Base-by-base conservation (phyloP, 2,329 filamentous ascomycete species). In the Alternaria gansuensis region DNA sequence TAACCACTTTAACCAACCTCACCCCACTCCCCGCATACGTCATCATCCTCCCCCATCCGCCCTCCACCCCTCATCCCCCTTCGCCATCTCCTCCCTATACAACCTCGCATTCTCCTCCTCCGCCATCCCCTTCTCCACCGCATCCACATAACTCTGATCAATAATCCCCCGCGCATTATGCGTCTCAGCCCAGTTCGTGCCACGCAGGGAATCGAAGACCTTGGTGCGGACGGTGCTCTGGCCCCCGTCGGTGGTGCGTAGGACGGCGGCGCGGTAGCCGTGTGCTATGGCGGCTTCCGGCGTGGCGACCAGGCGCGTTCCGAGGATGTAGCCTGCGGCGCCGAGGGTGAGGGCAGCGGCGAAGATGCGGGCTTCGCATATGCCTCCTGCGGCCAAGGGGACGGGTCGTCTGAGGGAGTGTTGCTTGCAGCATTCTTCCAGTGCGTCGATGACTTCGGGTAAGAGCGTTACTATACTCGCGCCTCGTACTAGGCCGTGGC, bases 11-110 rank as follows among this genome's bases (percentile, higher is more conserved):
- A 2, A 88, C 79, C 60, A 89, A 76, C 0, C 87, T 87, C 13
- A 89, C 83, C 0, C 82, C 87, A 21, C 84, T 84, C 4, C 87
- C 87, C 13, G 85, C 86, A 79, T 88, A 90, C 9, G 85, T 85
- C 4, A 85, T 87, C 78, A 88, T 77, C 58, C 87, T 80, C 4
- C 81, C 9, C 70, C 54, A 29, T 64, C 46, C 0, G 24, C 85
- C 21, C 44, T 48, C 85, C 83, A 84, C 83, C 48, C 84, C 79
- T 14, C 73, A 72, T 86, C 83, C 2, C 83, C 84, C 54, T 75
- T 79, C 67, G 79, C 73, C 68, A 83, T 67, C 37, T 85, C 85
- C 63, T 81, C 75, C 33, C 80, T 71, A 72, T 82, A 82, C 59
- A 80, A 58, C 53, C 67, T 74, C 67, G 78, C 79, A 48, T 82